These are phyloP conservation scores for Syzygium malaccense DNA, from an alignment of 441 rosid genomes.

Conservation along the genomic window DNA sequence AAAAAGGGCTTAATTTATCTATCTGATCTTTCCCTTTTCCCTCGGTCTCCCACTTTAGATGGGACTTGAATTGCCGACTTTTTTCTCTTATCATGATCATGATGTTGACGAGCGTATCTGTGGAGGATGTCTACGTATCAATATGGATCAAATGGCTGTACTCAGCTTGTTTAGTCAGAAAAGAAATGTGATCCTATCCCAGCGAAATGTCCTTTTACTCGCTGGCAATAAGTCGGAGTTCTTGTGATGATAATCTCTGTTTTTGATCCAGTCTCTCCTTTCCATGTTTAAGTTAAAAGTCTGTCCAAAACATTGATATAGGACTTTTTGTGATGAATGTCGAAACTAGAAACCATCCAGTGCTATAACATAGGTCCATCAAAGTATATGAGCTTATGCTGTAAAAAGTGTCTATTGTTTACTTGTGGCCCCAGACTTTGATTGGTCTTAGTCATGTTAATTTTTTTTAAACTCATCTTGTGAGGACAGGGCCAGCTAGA, in stretches of 20 bases:
- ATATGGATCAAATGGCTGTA: neutral
- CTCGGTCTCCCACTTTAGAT: neutral
- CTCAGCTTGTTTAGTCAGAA: neutral
- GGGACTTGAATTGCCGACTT: neutral
- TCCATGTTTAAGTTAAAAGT: neutral
- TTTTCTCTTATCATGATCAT: neutral
- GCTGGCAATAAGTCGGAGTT: neutral
- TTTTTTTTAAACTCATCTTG: neutral
- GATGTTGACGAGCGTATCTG: neutral
- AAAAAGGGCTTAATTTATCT: neutral
- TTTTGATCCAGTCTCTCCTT: neutral
- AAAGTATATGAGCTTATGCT: neutral
- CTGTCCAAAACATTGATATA: neutral
- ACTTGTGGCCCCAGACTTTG: neutral
- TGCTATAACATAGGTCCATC: neutral
- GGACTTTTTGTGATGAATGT: neutral
- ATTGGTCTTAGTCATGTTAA: neutral
- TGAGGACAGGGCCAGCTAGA: neutral
- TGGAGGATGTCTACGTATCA: neutral
- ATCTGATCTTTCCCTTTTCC: neutral
- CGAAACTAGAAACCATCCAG: neutral
- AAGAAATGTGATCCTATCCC: neutral
- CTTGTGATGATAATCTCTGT: neutral
- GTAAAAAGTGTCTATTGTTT: neutral
- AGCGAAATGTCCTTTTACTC: neutral